Base-by-base conservation (phyloP, 2,329 filamentous ascomycete genomes). In the Monosporascus cannonballus region DNA sequence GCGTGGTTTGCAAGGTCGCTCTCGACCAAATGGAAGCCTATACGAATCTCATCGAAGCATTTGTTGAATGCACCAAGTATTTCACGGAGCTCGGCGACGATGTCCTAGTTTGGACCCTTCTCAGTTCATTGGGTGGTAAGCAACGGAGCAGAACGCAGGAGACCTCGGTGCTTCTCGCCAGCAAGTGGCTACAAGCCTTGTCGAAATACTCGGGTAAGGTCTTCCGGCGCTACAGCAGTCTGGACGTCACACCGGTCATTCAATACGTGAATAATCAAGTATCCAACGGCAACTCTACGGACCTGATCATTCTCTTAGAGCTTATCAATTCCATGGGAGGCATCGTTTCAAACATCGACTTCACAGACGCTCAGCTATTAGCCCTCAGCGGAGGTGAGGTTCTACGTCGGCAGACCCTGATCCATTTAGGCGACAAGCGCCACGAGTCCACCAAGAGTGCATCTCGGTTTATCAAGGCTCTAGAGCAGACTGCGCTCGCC, bases 1-100 rank as follows among this genome's bases (percentile, higher is more conserved):
- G 93, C 25, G 81, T 96, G 52, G 92, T 97, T 24, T 96, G 96
- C 73, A 85, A 85, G 63, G 88, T 93, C 52, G 90, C 92, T 6
- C 83, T 99, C 53, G 86, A 86, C 56, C 92, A 96, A 69, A 90
- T 96, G 54, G 92, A 99, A 69, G 86, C 88, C 0, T 99, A 99
- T 68, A 89, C 88, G 66, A 99, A 97, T 66, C 80, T 99, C 55
- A 96, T 96, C 52, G 90, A 96, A 56, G 90, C 90, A 5, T 90
- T 99, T 56, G 92, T 97, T 15, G 91, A 96, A 67, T 96, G 92
- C 64, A 91, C 90, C 39, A 87, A 90, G 62, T 96, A 96, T 67
- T 96, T 97, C 61, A 96, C 93, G 1, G 85, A 89, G 51, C 75
- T 99, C 38, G 93, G 90, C 0, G 96, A 96, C 67, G 94, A 99